Percentiles rank a stretch among this genome's conserved stretches.
Evolutionary conservation across 2,329 filamentous ascomycete species (phyloP).

Genomic region (Cercospora berteroae): DNA sequence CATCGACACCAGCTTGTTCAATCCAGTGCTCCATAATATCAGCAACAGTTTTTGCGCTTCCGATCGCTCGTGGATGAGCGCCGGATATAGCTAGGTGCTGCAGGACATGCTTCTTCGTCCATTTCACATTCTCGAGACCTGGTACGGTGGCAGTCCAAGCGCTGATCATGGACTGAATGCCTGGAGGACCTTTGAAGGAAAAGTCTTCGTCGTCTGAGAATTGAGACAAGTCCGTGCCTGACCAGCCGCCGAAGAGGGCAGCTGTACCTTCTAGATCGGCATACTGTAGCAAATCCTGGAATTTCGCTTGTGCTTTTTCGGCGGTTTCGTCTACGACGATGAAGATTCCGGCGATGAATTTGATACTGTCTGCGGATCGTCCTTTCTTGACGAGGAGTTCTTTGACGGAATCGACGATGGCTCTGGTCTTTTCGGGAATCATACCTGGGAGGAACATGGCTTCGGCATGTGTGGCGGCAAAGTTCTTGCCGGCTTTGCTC

Average conservation of each 20-base stretch:
- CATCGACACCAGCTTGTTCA: conserved; percentile 45
- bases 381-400: conserved; percentile 41
- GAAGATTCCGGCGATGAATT: conserved; percentile 47
- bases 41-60: conserved; percentile 45
- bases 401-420: conserved; percentile 45
- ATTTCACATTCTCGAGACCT: conserved; percentile 42
- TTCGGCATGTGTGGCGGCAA: conserved; percentile 47
- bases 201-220: conserved; percentile 49
- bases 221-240: conserved; percentile 45
- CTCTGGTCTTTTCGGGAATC: conserved; percentile 43
- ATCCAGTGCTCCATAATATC: conserved; percentile 50
- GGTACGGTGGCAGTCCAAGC: conserved; percentile 47
- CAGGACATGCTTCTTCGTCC: conserved; percentile 48
- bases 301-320: conserved; percentile 45
- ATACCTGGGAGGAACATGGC: conserved; percentile 50
- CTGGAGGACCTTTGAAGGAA: conserved; percentile 41
- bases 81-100: conserved; percentile 47
- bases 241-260: conserved; percentile 50
- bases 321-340: conserved; percentile 48
- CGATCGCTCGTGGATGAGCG: conserved; percentile 40
- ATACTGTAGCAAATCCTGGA: conserved; percentile 44
- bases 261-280: conserved; percentile 47
- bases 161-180: conserved; percentile 47
- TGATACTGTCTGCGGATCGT: conserved; percentile 43
- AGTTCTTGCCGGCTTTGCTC: conserved; percentile 47